Evolutionary conservation across 2,329 filamentous ascomycete genomes (phyloP).

Genomic region (Apiospora aurea): DNA sequence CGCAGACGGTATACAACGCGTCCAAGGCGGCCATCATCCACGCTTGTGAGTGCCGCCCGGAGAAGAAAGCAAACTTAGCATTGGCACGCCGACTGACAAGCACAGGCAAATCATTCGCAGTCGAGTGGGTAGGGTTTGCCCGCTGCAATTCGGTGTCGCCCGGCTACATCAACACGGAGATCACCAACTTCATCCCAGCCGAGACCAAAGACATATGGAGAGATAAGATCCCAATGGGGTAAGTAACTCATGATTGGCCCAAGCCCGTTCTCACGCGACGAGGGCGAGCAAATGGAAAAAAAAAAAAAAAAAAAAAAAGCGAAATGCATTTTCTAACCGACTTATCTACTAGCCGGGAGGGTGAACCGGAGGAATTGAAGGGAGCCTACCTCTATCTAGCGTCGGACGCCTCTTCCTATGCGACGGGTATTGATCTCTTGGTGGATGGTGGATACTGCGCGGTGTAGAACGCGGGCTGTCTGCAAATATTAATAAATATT

Average conservation of each 20-base stretch:
- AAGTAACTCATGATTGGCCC: constrained; percentile 36
- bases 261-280: not conserved
- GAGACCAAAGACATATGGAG: constrained; percentile 78
- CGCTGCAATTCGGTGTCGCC: constrained; percentile 76
- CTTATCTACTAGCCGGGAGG: constrained; percentile 65
- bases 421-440: constrained; percentile 76
- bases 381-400: constrained; percentile 84
- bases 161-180: constrained; percentile 78
- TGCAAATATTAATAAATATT: not conserved
- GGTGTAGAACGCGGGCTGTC: constrained; percentile 45
- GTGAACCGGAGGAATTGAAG: constrained; percentile 77
- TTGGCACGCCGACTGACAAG: not conserved
- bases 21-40: constrained; percentile 72
- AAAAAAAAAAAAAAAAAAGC: not conserved
- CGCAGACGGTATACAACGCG: constrained; percentile 77
- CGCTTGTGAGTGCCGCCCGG: constrained; percentile 51
- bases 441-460: constrained; percentile 78
- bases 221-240: constrained; percentile 81
- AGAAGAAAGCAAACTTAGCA: not conserved
- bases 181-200: constrained; percentile 68
- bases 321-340: not conserved
- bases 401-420: constrained; percentile 83
- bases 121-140: constrained; percentile 79
- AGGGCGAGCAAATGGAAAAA: not conserved
- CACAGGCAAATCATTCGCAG: constrained; percentile 71